Percentiles rank a stretch among this genome's conserved stretches.
Conservation (phyloP, 768 basidiomycete genomes). For the Serpula lacrymans region DNA sequence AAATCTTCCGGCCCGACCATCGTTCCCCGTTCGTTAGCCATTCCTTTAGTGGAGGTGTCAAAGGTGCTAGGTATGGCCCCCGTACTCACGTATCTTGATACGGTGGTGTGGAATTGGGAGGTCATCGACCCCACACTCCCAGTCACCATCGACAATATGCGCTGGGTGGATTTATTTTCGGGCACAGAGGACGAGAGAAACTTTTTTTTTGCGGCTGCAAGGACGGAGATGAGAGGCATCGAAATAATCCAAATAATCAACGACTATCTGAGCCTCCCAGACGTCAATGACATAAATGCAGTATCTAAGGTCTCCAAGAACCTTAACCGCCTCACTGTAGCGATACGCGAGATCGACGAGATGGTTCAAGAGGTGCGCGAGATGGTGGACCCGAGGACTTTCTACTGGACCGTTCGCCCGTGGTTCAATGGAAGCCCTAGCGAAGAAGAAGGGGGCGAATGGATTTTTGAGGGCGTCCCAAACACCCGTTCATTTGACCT, state of each 20-base stretch:
- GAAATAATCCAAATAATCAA: conserved; percentile 86
- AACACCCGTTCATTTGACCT: conserved; percentile 57
- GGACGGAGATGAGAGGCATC: conserved; percentile 82
- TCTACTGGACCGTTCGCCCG: conserved; percentile 87
- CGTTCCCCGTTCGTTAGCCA: conserved; percentile 73
- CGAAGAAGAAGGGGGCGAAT: conserved; percentile 46
- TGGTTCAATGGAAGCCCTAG: conserved; percentile 87
- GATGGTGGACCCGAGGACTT: conserved; percentile 76
- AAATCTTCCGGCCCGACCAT: conserved; percentile 37
- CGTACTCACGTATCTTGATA: conserved; percentile 92
- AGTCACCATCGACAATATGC: conserved; percentile 70
- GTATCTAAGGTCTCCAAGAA: conserved; percentile 70
- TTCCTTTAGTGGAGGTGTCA: conserved; percentile 78
- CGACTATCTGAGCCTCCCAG: conserved; percentile 76
- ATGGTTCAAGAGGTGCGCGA: conserved; percentile 68
- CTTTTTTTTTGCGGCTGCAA: conserved; percentile 85
- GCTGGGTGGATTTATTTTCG: conserved; percentile 72
- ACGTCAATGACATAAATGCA: conserved; percentile 57
- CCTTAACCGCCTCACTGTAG: conserved; percentile 59
- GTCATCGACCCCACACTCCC: conserved; percentile 54
- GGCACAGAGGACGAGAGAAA: conserved; percentile 77
- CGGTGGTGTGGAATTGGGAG: conserved; percentile 91
- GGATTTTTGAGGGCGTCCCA: conserved; percentile 79
- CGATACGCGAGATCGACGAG: conserved; percentile 72
- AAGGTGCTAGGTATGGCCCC: conserved; percentile 82